Evolutionary conservation across 2,329 filamentous ascomycete genomes (phyloP), one percentile per base, ranked within the genome.

Genomic region (Blastomyces percursus): DNA sequence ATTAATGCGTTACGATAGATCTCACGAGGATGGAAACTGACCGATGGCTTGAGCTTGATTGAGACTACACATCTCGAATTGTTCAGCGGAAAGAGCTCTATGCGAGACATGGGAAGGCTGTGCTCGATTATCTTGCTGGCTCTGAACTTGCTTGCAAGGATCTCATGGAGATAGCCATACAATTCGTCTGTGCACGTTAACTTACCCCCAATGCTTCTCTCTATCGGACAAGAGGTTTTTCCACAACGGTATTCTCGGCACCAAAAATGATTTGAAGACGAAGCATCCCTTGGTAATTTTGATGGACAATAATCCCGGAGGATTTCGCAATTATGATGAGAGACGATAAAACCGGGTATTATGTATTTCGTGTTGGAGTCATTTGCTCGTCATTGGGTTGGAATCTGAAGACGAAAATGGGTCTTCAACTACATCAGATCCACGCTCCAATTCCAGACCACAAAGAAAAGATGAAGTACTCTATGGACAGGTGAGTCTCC

Each of bases 1-100:
- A 56, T 48, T 64, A 27, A 59, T 61, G 8, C 42, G 21, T 32
- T 62, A 57, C 63, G 54, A 27, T 64, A 94, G 89, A 90, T 1
- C 78, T 93, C 9, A 86, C 83, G 52, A 95, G 90, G 68, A 77
- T 94, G 73, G 89, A 96, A 65, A 78, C 85, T 0, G 86, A 95
- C 71, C 96, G 87, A 84, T 96, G 91, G 91, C 78, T 96, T n/a
- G 91, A 96, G 74, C 80, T 96, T 1, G 90, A 94, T 67, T 86
- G 79, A 59, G 88, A 84, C 2, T 96, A 96, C 71, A 76, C 75
- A 55, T 69, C 80, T 1, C 84, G 87, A 27, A 86, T 96, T 66
- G 79, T 80, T 5, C 84, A 92, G 71, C 87, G 91, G 21, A 82
- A 85, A 69, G 77, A 75, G 0, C 80, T 95, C 0, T 88, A 86